Conservation (phyloP, 352 stramenopile species). For the Pythium chondricola region DNA sequence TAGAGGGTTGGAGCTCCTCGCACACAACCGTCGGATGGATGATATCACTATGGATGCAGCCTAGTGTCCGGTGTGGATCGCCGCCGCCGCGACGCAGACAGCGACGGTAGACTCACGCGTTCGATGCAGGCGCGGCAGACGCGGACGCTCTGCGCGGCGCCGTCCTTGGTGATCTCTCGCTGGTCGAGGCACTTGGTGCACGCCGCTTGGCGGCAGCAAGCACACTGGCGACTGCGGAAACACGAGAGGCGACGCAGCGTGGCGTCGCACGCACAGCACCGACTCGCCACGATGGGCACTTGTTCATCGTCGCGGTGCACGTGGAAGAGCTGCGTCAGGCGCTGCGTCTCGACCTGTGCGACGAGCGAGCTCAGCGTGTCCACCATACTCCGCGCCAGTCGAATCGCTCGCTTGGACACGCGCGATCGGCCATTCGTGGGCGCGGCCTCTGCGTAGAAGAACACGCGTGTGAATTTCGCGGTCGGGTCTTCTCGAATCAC, state of each 20-base stretch:
- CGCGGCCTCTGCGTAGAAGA: constrained; percentile 39
- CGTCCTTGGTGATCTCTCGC: neutral
- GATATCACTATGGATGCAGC: no score
- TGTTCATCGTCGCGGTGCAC: constrained; percentile 1
- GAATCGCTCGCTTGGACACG: neutral
- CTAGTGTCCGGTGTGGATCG: no score
- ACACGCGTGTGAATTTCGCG: constrained; percentile 54
- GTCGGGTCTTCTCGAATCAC: constrained; percentile 50
- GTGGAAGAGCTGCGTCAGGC: constrained; percentile 6
- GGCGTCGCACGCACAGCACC: constrained; percentile 5
- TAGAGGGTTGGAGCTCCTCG: no score
- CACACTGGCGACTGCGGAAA: neutral
- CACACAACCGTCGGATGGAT: no score
- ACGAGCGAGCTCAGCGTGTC: constrained; percentile 11
- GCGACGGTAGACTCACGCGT: constrained; percentile 8
- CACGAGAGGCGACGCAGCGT: neutral
- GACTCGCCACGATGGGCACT: constrained; percentile 7
- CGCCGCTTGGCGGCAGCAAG: constrained; percentile 8
- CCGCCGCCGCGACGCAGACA: no score
- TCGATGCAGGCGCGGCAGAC: constrained; percentile 9
- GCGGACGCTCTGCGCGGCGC: neutral
- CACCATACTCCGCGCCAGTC: constrained; percentile 4
- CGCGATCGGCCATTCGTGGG: neutral
- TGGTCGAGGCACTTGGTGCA: constrained; percentile 5
- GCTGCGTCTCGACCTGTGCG: constrained; percentile 9